Conservation (phyloP, 2,329 filamentous ascomycete genomes). For the Phaeoacremonium minimum region DNA sequence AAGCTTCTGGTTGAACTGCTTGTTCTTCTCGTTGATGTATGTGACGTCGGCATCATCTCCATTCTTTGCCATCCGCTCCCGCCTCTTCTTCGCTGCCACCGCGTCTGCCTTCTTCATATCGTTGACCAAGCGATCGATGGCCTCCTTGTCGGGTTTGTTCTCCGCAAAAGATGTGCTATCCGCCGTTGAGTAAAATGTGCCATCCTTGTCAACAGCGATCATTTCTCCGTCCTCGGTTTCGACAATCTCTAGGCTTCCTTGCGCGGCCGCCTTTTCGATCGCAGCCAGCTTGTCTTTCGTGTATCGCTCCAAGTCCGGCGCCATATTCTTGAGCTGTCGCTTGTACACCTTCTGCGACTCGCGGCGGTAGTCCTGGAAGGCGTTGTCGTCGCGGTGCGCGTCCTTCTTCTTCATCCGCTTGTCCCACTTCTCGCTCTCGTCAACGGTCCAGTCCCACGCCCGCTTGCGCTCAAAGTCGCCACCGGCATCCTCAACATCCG, state of each 20-base stretch:
- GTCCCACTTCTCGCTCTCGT: conserved; percentile 94
- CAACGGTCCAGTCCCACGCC: conserved; percentile 97
- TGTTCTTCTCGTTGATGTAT: conserved; percentile 99
- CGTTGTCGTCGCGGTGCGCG: conserved; percentile 75
- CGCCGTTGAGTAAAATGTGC: conserved; percentile 84
- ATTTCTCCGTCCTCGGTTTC: conserved; percentile 95
- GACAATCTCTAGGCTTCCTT: conserved; percentile 84
- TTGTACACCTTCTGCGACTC: conserved; percentile 94
- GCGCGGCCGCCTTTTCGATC: conserved; percentile 78
- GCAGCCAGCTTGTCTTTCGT: conserved; percentile 80
- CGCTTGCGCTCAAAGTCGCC: conserved; percentile 97
- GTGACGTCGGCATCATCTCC: conserved; percentile 90
- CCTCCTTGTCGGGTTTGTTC: conserved; percentile 82
- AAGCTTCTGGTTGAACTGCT: conserved; percentile 99
- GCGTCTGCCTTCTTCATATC: conserved; percentile 90
- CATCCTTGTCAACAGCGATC: conserved; percentile 87
- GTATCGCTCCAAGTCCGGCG: conserved; percentile 78
- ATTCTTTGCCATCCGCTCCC: conserved; percentile 69
- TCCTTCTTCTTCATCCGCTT: conserved; percentile 83
- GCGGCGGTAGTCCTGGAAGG: conserved; percentile 83
- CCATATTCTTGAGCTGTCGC: conserved; percentile 74
- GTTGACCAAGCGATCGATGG: conserved; percentile 80
- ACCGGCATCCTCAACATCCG: conserved; percentile 77
- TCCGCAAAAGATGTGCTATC: conserved; percentile 77
- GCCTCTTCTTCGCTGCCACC: conserved; percentile 77